phyloP scores from a whole-genome alignment of 2,329 filamentous ascomycete genomes.

The Microdochium paspali region DNA sequence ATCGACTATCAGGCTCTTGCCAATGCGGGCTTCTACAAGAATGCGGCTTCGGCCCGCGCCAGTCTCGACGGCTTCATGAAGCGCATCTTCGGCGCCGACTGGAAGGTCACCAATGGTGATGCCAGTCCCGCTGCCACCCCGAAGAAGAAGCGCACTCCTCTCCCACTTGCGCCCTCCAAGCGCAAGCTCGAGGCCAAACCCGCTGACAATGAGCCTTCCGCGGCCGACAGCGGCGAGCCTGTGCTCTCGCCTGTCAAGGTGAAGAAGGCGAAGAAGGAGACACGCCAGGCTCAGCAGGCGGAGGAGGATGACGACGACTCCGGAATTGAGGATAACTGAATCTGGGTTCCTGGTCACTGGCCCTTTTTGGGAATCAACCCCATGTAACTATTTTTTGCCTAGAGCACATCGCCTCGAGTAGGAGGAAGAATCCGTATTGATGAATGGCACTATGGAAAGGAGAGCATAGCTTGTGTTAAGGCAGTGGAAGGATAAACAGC shows the following conservation, averaged over 20 bases:
- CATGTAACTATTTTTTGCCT: no score
- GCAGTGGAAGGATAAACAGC: no score
- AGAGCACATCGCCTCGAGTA: no score
- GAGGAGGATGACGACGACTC: no score
- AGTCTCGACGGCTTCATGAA: neutral
- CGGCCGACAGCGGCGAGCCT: neutral
- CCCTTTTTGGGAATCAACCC: no score
- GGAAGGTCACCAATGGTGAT: neutral
- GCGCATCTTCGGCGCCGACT: neutral
- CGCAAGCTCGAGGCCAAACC: neutral
- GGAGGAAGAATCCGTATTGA: no score
- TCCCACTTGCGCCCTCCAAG: neutral
- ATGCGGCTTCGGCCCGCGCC: neutral
- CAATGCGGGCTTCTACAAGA: neutral
- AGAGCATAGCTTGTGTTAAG: no score
- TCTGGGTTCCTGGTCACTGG: no score
- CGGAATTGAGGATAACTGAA: no score
- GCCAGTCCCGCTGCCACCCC: no score
- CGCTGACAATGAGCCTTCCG: neutral
- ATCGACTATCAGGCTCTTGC: neutral
- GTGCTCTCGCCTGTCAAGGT: neutral
- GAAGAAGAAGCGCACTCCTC: neutral
- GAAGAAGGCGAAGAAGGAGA: neutral
- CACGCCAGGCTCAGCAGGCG: neutral
- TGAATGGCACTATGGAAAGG: no score